These are phyloP conservation scores for Zygosaccharomyces sapae DNA, from an alignment of 1,139 yeast genomes.

Conservation along the genomic window DNA sequence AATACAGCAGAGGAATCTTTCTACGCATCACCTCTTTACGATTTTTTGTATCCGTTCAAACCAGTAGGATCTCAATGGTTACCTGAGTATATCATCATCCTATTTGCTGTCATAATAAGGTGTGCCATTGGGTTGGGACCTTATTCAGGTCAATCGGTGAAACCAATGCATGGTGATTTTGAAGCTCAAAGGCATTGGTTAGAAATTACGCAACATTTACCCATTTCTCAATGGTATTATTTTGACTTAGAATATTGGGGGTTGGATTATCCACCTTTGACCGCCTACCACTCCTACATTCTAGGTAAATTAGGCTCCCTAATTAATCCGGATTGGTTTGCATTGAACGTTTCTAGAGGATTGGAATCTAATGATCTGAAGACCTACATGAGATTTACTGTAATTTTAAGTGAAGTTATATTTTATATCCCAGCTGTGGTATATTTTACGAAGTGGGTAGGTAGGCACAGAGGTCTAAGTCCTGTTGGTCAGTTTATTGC, in stretches of 20 bases:
- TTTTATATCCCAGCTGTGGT: slow-evolving; percentile 79
- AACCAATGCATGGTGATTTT: slow-evolving; percentile 90
- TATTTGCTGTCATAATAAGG: slow-evolving; percentile 71
- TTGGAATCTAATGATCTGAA: slow-evolving; percentile 56
- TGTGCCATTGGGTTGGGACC: slow-evolving; percentile 87
- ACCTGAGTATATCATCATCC: slow-evolving; percentile 70
- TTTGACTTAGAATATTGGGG: slow-evolving; percentile 95
- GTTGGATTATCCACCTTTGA: slow-evolving; percentile 92
- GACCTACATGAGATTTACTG: slow-evolving; percentile 79
- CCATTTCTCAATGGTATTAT: slow-evolving; percentile 77
- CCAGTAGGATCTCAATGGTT: slow-evolving; percentile 87
- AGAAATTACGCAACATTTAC: slow-evolving; percentile 78
- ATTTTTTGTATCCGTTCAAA: slow-evolving; percentile 54
- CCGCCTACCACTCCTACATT: slow-evolving; percentile 87
- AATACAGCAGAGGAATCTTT: slow-evolving; percentile 29
- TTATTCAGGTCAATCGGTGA: slow-evolving; percentile 63
- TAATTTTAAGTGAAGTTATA: slow-evolving; percentile 66
- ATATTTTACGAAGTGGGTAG: slow-evolving; percentile 62
- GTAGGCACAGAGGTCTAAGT: slow-evolving; percentile 46
- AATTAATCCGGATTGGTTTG: slow-evolving; percentile 71
- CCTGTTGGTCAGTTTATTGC: slow-evolving; percentile 75
- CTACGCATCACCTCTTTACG: slow-evolving; percentile 52
- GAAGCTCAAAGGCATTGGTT: slow-evolving; percentile 99
- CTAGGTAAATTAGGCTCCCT: slow-evolving; percentile 68
- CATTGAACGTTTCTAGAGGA: slow-evolving; percentile 68